Evolutionary conservation across 768 basidiomycete genomes (phyloP).

Genomic region (Saitozyma podzolica): DNA sequence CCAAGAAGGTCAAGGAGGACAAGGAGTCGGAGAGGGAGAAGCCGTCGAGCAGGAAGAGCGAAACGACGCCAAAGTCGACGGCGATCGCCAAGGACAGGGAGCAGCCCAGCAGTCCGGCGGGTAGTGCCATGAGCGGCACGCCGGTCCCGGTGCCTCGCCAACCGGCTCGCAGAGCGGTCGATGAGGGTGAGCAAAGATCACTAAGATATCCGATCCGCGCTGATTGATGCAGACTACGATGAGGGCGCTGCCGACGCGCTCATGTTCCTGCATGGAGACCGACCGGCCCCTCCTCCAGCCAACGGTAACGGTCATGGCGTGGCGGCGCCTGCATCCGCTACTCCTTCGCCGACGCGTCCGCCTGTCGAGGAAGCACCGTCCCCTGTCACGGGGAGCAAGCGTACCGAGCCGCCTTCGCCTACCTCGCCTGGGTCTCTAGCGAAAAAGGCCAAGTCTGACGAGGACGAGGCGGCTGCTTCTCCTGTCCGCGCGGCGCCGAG

Average conservation of each 20-base stretch:
- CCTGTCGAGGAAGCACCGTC: not conserved
- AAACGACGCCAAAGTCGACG: no score
- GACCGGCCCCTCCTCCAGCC: slow-evolving; percentile 21
- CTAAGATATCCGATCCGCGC: not conserved
- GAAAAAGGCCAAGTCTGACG: slow-evolving; percentile 22
- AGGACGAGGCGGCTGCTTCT: slow-evolving; percentile 2
- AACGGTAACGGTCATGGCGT: slow-evolving; percentile 16
- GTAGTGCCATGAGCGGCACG: no score
- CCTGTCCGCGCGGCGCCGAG: slow-evolving; percentile 10
- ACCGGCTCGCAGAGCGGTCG: slow-evolving; percentile 60
- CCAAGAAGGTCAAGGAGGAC: slow-evolving; percentile 31
- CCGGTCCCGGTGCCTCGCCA: no score
- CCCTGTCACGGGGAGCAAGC: slow-evolving; percentile 18
- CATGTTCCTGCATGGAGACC: slow-evolving; percentile 64
- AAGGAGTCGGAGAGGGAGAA: slow-evolving; percentile 21
- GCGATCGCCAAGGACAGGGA: no score
- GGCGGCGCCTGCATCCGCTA: slow-evolving; percentile 1
- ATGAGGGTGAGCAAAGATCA: slow-evolving; percentile 59
- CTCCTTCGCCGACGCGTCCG: slow-evolving; percentile 1
- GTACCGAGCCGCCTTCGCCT: slow-evolving; percentile 37
- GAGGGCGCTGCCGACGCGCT: slow-evolving; percentile 85
- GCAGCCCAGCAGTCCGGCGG: no score
- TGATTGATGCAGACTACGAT: slow-evolving; percentile 68
- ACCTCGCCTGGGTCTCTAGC: slow-evolving; percentile 17
- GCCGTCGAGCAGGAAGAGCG: not conserved